Base-by-base conservation (phyloP, 2,329 filamentous ascomycete species). In the Ophiocordyceps camponoti-floridani region DNA sequence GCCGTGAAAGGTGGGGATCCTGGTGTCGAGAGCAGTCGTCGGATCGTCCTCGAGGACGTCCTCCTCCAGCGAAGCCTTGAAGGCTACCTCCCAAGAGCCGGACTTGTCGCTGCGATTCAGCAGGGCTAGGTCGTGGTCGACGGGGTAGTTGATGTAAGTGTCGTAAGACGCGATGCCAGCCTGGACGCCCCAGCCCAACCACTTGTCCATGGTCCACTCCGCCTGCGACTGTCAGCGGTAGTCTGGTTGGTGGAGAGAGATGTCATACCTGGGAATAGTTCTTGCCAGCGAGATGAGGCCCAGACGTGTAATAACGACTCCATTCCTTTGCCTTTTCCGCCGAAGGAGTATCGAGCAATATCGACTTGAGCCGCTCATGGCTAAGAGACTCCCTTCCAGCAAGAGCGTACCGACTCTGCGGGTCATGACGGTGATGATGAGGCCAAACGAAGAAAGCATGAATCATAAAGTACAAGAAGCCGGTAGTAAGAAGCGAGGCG, bases 1-100 rank as follows among this genome's bases (percentile, higher is more conserved):
- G 44, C 89, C 91, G 57, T 96, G 89, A 66, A 96, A 96, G 0
- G 82, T 89, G 1, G 89, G 87, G 23, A 96, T 73, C 28, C 85
- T 71, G 54, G 87, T 73, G 10, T 73, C 62, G 41, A 86, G 66
- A 19, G 77, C 73, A 16, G 79, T 86, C 0, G 87, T 93, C 3
- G 78, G 73, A 58, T 98, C 91, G 44, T 94, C 80, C 0, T 85
- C 72, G 5, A 96, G 66, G 2, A 89, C 72, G 56, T 94, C 86
- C 60, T 98, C 91, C 52, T 84, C 77, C 38, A 96, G 64, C 1
- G 76, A 79, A 0, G 88, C 89, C 56, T 87, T 78, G 55, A 81
- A 94, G n/a, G 73, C 69, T 27, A 88, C 70, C 44, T 74, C 69
- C 68, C 76, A 81, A 4, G 56, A 53, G 12, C 52, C 50, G 4